A percentile compares a stretch with the other conserved stretches of the same genome.
Evolutionary conservation across 2,329 filamentous ascomycete genomes (phyloP).

Genomic region (Knufia petricola): DNA sequence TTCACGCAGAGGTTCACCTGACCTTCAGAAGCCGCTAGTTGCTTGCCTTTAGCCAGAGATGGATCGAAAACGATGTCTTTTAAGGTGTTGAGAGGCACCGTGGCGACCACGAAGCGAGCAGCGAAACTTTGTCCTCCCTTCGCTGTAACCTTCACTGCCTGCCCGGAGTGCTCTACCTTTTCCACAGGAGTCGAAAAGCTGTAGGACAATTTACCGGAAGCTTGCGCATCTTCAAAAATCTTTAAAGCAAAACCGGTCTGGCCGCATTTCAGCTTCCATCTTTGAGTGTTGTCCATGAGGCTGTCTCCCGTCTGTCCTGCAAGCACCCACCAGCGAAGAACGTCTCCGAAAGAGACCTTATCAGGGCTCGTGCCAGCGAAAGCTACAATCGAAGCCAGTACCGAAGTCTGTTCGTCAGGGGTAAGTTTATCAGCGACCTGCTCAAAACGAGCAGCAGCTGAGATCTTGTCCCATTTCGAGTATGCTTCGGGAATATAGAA

Average conservation of each 20-base stretch:
- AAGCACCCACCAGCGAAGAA: slow-evolving; percentile 41
- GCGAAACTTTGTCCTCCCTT: slow-evolving; percentile 15
- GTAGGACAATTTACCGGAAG: slow-evolving; percentile 32
- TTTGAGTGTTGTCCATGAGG: slow-evolving; percentile 31
- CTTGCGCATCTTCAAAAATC: slow-evolving; percentile 37
- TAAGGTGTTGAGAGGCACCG: slow-evolving; percentile 6
- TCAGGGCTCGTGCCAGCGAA: slow-evolving; percentile 36
- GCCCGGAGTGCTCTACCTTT: not conserved
- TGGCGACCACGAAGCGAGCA: not conserved
- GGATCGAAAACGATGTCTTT: slow-evolving; percentile 24
- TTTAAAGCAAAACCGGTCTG: slow-evolving; percentile 38
- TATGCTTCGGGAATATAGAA: slow-evolving; percentile 27
- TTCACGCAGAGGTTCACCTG: slow-evolving; percentile 27
- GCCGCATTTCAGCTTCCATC: slow-evolving; percentile 35
- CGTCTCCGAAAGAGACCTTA: slow-evolving; percentile 37
- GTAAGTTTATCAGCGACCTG: slow-evolving; percentile 33
- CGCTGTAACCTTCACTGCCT: not conserved
- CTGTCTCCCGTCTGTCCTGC: slow-evolving; percentile 33
- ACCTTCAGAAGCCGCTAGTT: slow-evolving; percentile 21
- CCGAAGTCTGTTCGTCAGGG: slow-evolving; percentile 31
- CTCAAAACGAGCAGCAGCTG: slow-evolving; percentile 35
- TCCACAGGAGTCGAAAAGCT: slow-evolving; percentile 28
- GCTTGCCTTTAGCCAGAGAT: slow-evolving; percentile 21
- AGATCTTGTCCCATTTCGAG: slow-evolving; percentile 30
- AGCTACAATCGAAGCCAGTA: slow-evolving; percentile 36